Evolutionary conservation across 2,329 filamentous ascomycete genomes (phyloP), one percentile per base, ranked within the genome.

Genomic region (Cucurbitaria berberidis): DNA sequence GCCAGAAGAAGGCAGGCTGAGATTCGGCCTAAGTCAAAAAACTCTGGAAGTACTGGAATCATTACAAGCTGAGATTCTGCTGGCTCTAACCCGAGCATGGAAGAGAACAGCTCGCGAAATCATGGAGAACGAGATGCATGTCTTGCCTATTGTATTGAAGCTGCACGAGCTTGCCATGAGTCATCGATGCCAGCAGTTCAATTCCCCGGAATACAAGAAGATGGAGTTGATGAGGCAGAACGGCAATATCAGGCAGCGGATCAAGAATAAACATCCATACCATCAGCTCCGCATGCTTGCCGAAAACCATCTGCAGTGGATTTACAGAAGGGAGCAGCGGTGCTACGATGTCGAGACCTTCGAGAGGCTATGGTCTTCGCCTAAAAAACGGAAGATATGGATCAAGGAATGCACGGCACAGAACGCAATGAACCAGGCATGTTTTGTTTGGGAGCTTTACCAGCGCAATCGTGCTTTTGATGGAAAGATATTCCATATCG

Each of bases 61-160:
- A 3, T 21, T 47, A n/a, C 45, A 47, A 29, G 27, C 34, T n/a
- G 45, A 47, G 45, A 29, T 36, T 19, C 21, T 47, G 11, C 18
- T 39, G 16, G 5, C n/a, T 15, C 21, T 47, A 5, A 8, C 32
- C 3, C 18, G 15, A 5, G 45, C 45, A 29, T 29, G 45, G 34
- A 30, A 16, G 13, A 13, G 21, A 10, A 47, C 32, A 5, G 35
- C 19, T 19, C n/a, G 21, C 5, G 13, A 38, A 7, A 5, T 47
- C 3, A 26, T 47, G 26, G 32, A 39, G 34, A 26, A 24, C 19
- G 45, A 47, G 22, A 24, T 47, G n/a, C 45, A 47, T 19, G n/a
- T 47, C 8, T n/a, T 38, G 13, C 32, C 34, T 3, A 39, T 47
- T 22, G 6, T 47, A 5, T 13, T n/a, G 11, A 26, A 47, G 27